These are phyloP conservation scores for Neurospora discreta DNA, from an alignment of 495 filamentous ascomycete species.

Conservation along the genomic window DNA sequence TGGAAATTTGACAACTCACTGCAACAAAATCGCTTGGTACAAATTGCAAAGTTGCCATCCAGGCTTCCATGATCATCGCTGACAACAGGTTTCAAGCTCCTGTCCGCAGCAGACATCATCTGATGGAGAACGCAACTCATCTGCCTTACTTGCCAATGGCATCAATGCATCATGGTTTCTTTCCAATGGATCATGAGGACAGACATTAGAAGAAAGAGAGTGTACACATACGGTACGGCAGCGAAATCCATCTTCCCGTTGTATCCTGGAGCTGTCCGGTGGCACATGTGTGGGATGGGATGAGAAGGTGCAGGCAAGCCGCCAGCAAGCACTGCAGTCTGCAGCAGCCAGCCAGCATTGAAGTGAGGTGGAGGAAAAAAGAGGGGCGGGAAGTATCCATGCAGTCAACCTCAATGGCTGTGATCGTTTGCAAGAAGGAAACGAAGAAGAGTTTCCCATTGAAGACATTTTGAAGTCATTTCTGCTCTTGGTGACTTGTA, in stretches of 20 bases:
- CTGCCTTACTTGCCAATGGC: background rate
- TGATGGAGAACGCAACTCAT: background rate
- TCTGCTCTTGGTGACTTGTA: background rate
- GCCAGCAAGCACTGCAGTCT: background rate
- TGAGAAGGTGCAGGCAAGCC: background rate
- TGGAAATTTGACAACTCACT: background rate
- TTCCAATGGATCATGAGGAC: background rate
- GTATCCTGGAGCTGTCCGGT: background rate
- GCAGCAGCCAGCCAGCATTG: background rate
- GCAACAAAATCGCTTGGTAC: background rate
- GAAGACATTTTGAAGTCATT: background rate
- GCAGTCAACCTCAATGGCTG: background rate
- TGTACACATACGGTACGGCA: background rate
- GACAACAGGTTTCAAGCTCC: background rate
- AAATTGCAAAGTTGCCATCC: background rate
- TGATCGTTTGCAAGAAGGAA: background rate
- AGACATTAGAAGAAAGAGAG: background rate
- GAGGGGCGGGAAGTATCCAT: background rate
- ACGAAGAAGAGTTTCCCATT: background rate
- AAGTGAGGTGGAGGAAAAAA: background rate
- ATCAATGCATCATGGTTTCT: background rate
- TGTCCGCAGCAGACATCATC: background rate
- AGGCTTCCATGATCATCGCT: background rate
- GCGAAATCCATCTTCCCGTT: background rate
- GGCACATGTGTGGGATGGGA: background rate